Evolutionary conservation across 1,284 basidiomycete species (phyloP), one percentile per base, ranked within the genome.

Genomic region (Coniferiporia sulphurascens): DNA sequence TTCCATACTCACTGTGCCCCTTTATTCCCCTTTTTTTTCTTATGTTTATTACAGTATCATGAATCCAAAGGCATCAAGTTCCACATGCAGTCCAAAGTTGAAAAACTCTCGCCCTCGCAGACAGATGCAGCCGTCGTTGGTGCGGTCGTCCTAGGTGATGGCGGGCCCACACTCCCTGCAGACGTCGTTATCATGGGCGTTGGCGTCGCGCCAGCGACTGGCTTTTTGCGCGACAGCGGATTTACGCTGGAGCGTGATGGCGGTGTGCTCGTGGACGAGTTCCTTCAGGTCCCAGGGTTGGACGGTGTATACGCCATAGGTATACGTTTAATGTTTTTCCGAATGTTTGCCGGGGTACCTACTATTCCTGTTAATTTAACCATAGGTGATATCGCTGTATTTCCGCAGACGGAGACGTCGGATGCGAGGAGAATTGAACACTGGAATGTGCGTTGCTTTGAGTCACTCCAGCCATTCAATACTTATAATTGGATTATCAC

Each of bases 141-240:
- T 12, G 75, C 75, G 0, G 87, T 74, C 6, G 86, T 94, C 10
- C 79, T 89, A 27, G 79, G 93, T 62, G 87, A 89, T 65, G 86
- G 86, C 13, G 77, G 84, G 12, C 70, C 74, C 59, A 82, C 81
- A 1, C 73, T 97, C 38, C 79, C 82, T 0, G 91, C 91, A 13
- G 91, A 95, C 68, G 80, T 91, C 50, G 81, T 98, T 60, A 77
- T 98, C 59, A 87, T 97, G 83, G 95, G 91, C 41, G 91, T 94
- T 5, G 95, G 95, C 62, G 94, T 95, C 10, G 80, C 80, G 0
- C 95, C 95, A 32, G 91, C 92, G 1, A 96, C 95, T 0, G 76
- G 85, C 41, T 94, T 89, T 75, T 74, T 97, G 65, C 89, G 89
- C 70, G 80, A 79, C 21, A 87, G 84, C 65, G 80, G 80, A 7